Evolutionary conservation across 2,329 filamentous ascomycete species (phyloP), one percentile per base, ranked within the genome.

Genomic region (Fusarium temperatum): DNA sequence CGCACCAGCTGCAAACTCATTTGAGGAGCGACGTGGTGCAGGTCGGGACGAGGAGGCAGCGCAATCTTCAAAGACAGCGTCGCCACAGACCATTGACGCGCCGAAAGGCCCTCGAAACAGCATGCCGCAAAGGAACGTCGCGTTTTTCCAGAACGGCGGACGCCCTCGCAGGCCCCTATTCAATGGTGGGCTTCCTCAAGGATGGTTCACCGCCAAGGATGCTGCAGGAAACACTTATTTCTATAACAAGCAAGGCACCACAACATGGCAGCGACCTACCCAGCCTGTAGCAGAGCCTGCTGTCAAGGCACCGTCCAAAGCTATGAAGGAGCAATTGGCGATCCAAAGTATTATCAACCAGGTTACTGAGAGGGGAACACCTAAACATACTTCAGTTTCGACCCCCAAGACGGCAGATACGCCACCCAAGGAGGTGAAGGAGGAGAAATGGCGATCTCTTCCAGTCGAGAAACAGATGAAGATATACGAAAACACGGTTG

Each of bases 401-500:
- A 94, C 93, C 2, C 92, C 93, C 3, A 89, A 91, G 68, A 87
- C 89, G 17, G 84, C 86, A 7, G 88, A 84, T 59, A 85, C 88
- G 3, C 87, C 88, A 11, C 83, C 85, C 9, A 87, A 87, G 51
- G 89, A 92, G 81, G 86, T 87, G 11, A 91, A 89, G 76, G 87
- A 88, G 77, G 92, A 94, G 54, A 93, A 92, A 80, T 95, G 93
- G 93, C 88, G 90, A 63, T 88, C 87, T 67, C 81, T 92, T 38
- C 86, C 92, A 4, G 81, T 91, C 75, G 95, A 98, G 74, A 98
- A 98, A 83, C 94, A 96, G 83, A 97, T 95, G 89, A 98, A 94
- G 85, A 87, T 98, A 6, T 98, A 98, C 78, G 95, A 98, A 82
- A 95, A 95, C 80, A 97, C 95, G 58, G 94, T 97, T 87, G 82